phyloP scores from a whole-genome alignment of 2,329 filamentous ascomycete species.

The Beauveria sp. region DNA sequence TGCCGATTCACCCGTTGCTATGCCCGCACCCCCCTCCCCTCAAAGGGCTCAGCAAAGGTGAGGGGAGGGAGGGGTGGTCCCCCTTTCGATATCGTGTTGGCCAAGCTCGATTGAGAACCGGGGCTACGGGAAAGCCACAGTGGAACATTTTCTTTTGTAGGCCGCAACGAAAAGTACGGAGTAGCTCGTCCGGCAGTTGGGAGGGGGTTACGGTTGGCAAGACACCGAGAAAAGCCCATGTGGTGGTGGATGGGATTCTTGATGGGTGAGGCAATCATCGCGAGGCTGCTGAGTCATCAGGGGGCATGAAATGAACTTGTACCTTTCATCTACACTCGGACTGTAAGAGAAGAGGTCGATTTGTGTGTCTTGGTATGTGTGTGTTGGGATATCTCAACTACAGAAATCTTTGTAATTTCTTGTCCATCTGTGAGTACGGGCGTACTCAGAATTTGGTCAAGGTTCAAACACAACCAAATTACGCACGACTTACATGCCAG shows the following conservation, averaged over 20 bases:
- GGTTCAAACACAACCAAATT: too few species aligned
- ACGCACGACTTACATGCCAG: too few species aligned
- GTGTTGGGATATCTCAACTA: too few species aligned
- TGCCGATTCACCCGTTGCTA: constrained; percentile 9
- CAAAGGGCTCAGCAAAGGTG: neutral
- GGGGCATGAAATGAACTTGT: neutral
- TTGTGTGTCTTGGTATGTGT: too few species aligned
- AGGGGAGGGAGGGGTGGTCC: neutral
- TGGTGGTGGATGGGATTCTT: neutral
- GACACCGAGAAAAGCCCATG: constrained; percentile 3
- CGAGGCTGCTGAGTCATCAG: constrained; percentile 6
- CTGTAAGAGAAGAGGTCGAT: neutral
- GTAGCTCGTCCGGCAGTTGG: neutral
- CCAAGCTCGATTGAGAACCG: neutral
- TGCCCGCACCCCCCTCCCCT: neutral
- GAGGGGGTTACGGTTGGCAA: neutral
- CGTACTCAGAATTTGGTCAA: too few species aligned
- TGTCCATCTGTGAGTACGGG: too few species aligned
- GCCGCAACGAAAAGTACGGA: neutral
- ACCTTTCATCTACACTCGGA: constrained; percentile 5
- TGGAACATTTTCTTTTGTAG: neutral
- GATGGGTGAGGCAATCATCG: neutral
- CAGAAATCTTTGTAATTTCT: too few species aligned
- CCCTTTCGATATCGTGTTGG: neutral
- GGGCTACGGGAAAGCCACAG: neutral